Evolutionary conservation across 352 stramenopile genomes (phyloP).

Genomic region (Pythium vanterpoolii): DNA sequence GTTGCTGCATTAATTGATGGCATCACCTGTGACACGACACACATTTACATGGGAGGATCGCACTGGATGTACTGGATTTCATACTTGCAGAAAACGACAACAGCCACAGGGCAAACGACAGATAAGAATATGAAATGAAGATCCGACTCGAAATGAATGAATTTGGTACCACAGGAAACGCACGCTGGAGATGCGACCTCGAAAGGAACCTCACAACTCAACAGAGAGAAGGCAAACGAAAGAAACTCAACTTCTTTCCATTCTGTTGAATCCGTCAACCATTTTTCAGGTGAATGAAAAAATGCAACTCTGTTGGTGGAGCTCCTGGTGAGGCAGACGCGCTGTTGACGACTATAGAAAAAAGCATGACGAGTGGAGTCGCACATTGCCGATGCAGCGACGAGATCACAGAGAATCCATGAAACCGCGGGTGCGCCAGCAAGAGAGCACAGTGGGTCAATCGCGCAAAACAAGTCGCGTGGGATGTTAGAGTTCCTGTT

Average conservation of each 20-base stretch:
- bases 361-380: not conserved
- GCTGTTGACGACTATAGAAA: not conserved
- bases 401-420: not conserved
- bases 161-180: too few species aligned
- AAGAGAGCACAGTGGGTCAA: not conserved
- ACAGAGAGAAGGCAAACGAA: too few species aligned
- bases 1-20: too few species aligned
- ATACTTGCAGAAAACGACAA: conserved; percentile 4
- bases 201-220: too few species aligned
- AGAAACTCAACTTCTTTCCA: not conserved
- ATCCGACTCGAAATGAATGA: not conserved
- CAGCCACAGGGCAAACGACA: not conserved
- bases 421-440: not conserved
- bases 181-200: too few species aligned
- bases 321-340: not conserved
- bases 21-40: not conserved
- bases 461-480: conserved; percentile 8
- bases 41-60: conserved; percentile 3
- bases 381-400: not conserved
- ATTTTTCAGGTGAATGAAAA: not conserved
- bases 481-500: conserved; percentile 17
- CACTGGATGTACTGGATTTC: conserved; percentile 9
- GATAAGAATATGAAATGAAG: conserved; percentile 7
- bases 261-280: not conserved
- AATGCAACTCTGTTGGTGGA: not conserved